phyloP scores from a whole-genome alignment of 805 yeast species.

The Metschnikowia chrysomelidarum region DNA sequence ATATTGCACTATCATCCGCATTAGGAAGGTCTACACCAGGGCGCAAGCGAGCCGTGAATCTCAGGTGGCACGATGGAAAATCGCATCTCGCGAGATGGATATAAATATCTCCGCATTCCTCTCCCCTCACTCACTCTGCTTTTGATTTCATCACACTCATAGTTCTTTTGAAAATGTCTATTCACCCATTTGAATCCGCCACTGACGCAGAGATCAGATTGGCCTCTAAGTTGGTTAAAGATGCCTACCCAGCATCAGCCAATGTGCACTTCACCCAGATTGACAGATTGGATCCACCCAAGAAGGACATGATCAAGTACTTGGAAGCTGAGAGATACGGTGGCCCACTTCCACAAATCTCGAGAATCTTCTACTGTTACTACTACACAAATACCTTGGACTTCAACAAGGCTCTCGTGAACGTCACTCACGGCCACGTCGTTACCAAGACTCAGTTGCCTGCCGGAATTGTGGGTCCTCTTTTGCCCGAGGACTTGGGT shows the following conservation, averaged over 20 bases:
- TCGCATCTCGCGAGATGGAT: not conserved
- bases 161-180: conserved; percentile 13
- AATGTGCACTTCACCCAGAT: conserved; percentile 63
- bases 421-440: conserved; percentile 60
- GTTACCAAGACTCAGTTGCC: conserved; percentile 56
- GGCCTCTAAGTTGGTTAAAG: conserved; percentile 61
- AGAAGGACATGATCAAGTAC: conserved; percentile 63
- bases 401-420: conserved; percentile 71
- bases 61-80: not conserved
- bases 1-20: no score
- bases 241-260: conserved; percentile 48
- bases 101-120: not conserved
- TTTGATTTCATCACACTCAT: no score
- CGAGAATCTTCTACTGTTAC: conserved; percentile 67
- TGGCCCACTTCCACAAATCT: conserved; percentile 50
- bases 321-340: conserved; percentile 62
- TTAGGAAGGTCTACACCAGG: not conserved
- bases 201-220: conserved; percentile 56
- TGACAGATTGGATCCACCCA: conserved; percentile 78
- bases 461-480: conserved; percentile 67
- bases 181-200: conserved; percentile 61
- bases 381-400: conserved; percentile 55
- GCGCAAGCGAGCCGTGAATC: not conserved
- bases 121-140: not conserved
- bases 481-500: conserved; percentile 61